Percentiles rank a stretch among this genome's conserved stretches.
These are phyloP conservation scores for Microsporum ferrugineum DNA, from an alignment of 2,329 filamentous ascomycete species.

Conservation along the genomic window DNA sequence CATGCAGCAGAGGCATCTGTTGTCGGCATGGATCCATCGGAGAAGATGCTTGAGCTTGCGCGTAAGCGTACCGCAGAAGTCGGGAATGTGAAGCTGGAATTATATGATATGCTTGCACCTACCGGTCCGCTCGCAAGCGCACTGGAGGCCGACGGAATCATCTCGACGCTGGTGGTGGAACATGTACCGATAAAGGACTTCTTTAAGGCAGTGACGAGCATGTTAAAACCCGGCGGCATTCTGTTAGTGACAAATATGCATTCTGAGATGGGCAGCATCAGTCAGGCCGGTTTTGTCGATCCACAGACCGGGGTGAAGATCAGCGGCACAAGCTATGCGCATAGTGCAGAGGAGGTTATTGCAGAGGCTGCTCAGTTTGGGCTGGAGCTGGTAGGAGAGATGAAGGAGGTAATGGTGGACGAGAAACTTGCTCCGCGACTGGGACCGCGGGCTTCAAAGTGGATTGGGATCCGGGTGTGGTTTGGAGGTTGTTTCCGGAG, in stretches of 20 bases:
- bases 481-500: slow-evolving; percentile 41
- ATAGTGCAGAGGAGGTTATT: slow-evolving; percentile 44
- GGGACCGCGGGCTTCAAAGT: slow-evolving; percentile 52
- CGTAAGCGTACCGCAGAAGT: slow-evolving; percentile 23
- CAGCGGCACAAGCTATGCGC: slow-evolving; percentile 47
- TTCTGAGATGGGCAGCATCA: slow-evolving; percentile 48
- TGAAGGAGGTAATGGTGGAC: slow-evolving; percentile 37
- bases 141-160: slow-evolving; percentile 34
- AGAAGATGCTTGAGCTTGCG: slow-evolving; percentile 48
- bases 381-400: slow-evolving; percentile 34
- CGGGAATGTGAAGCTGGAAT: slow-evolving; percentile 12
- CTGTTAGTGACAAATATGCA: slow-evolving; percentile 60
- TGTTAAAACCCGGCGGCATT: slow-evolving; percentile 39
- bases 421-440: slow-evolving; percentile 47
- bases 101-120: slow-evolving; percentile 32
- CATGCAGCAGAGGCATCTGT: slow-evolving; percentile 25
- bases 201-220: slow-evolving; percentile 38
- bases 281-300: slow-evolving; percentile 53
- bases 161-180: slow-evolving; percentile 55
- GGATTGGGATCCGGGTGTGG: slow-evolving; percentile 48
- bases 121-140: slow-evolving; percentile 15
- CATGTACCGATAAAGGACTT: slow-evolving; percentile 50
- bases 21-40: slow-evolving; percentile 46
- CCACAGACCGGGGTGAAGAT: slow-evolving; percentile 44
- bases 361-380: slow-evolving; percentile 36